Evolutionary conservation across 495 filamentous ascomycete genomes (phyloP).

Genomic region (Cladorrhinum samala): DNA sequence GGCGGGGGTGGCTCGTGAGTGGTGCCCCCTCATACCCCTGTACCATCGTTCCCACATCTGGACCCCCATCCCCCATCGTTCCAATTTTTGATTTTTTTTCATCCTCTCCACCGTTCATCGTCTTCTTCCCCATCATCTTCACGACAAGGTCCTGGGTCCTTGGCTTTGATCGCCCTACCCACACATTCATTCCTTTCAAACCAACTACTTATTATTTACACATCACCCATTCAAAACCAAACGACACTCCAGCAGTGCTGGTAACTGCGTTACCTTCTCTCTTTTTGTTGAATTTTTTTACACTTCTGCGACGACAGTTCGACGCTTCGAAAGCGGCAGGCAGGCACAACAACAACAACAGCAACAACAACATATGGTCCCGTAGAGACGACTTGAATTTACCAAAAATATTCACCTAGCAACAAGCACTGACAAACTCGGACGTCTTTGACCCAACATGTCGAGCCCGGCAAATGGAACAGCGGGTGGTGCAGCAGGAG

Average conservation of each 20-base stretch:
- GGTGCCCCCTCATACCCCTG: neutral
- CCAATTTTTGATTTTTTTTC: neutral
- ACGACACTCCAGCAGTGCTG: neutral
- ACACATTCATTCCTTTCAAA: constrained; percentile 2
- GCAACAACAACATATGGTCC: neutral
- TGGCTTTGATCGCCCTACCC: neutral
- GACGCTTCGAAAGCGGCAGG: neutral
- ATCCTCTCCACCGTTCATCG: neutral
- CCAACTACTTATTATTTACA: neutral
- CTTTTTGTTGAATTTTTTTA: too few species aligned
- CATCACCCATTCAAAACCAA: neutral
- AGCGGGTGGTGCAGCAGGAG: neutral
- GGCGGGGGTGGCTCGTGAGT: neutral
- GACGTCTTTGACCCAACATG: neutral
- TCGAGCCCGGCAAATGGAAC: constrained; percentile 2
- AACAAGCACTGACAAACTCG: neutral
- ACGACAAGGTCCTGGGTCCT: neutral
- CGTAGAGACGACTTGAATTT: neutral
- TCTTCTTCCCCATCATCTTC: neutral
- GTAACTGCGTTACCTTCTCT: too few species aligned
- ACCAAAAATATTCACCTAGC: neutral
- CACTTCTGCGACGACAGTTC: neutral
- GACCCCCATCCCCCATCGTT: neutral
- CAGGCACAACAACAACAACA: neutral
- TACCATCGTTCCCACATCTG: neutral